Conservation (phyloP, 2,329 filamentous ascomycete species). For the Lasiodiplodia theobromae region DNA sequence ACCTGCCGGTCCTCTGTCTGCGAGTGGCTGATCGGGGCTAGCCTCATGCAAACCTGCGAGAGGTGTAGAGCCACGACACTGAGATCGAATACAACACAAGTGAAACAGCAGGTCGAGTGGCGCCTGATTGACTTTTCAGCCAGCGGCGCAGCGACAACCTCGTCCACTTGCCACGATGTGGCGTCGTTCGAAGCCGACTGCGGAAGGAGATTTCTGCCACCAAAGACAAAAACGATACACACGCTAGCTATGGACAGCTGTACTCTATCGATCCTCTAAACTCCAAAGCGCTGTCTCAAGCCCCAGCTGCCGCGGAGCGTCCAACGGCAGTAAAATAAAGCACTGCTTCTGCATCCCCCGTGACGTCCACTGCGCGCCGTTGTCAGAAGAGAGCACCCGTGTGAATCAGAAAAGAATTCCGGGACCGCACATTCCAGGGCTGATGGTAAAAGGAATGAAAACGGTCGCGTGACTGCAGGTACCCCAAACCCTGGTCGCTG, state of each 20-base stretch:
- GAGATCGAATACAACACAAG: no score
- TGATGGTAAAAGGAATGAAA: slow-evolving; percentile 5
- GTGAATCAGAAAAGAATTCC: neutral
- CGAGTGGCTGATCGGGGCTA: neutral
- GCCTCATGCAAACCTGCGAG: neutral
- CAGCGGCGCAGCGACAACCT: neutral
- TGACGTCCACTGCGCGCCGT: neutral
- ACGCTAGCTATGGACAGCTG: neutral
- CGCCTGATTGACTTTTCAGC: neutral
- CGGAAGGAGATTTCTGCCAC: neutral
- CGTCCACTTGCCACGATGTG: neutral
- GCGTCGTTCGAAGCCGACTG: neutral
- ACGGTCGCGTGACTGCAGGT: slow-evolving; percentile 20
- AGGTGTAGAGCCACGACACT: neutral
- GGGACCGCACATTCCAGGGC: slow-evolving; percentile 1
- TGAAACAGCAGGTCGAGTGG: neutral
- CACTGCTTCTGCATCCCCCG: neutral
- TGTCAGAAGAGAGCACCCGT: neutral
- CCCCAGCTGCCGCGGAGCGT: neutral
- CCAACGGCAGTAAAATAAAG: no score
- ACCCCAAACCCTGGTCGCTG: slow-evolving; percentile 5
- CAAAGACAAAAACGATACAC: neutral
- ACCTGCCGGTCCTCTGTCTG: no score
- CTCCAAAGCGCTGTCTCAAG: neutral
- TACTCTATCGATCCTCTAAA: neutral